Base-by-base conservation (phyloP, 2,329 filamentous ascomycete genomes). In the Aspergillus unguis region DNA sequence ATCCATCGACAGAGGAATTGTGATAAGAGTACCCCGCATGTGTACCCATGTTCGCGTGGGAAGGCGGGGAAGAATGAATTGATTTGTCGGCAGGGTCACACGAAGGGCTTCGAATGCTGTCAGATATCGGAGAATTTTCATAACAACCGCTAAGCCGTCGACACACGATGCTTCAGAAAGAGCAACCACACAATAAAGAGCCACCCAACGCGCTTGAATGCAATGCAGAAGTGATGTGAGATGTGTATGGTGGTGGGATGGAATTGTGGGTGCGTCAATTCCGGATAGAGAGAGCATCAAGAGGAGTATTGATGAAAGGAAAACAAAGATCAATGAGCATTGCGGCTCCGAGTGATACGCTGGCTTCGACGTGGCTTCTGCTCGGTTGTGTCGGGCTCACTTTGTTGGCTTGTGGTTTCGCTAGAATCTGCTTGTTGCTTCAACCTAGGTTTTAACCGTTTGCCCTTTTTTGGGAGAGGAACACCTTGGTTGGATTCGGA, bases 331-430 rank as follows among this genome's bases (percentile, higher is more conserved):
- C 9, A 38, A 37, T 32, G 31, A 27, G 55, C 33, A 37, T 57
- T 58, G 44, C 57, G 58, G 47, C 41, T 58, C 38, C 52, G 47
- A 7, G 59, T 53, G 33, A 62, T 41, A 8, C 60, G 60, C 17
- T 59, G 52, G 45, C 60, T 62, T 23, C 60, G 60, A 35, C 60
- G 58, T 33, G 54, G 56, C 38, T 60, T 62, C 31, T 25, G 52
- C 6, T 58, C 58, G 37, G 50, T 50, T 35, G 52, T 42, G 31
- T 41, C 58, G 25, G 57, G 45, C 27, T 60, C 58, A 28, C 36
- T 53, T 32, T 50, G 47, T 33, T 52, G 55, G 44, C 49, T 58
- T 27, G 50, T 29, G n/a, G 53, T 42, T 35, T 59, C 55, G 29
- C 48, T 52, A n/a, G 51, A 36, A 27, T 40, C 51, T 8, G 48